Base-by-base conservation (phyloP, 257 asterid genomes). In the Scutellaria baicalensis region DNA sequence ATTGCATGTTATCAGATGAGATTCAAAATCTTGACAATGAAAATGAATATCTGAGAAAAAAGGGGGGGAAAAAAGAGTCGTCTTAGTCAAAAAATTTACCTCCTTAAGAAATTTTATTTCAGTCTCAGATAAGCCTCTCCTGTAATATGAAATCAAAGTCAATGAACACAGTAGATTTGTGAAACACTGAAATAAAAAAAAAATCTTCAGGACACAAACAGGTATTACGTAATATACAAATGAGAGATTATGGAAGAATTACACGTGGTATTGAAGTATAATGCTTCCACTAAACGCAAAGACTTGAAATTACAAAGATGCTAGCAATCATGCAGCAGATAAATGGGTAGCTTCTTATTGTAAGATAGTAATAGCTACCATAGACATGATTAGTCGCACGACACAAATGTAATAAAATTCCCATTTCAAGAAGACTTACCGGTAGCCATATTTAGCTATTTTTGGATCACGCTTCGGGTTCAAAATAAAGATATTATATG, bases 61-160 rank as follows among this genome's bases (percentile, higher is more conserved):
- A 57, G 52, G 42, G 50, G 69, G 40, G 47, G 8, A 43, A 33
- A 64, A 51, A 38, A 31, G 66, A 63, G 45, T 51, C 61, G 6
- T 73, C n/a, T 33, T 6, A 64, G 60, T 36, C 47, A 43, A 51
- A 56, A 57, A 44, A 69, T 9, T 47, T 91, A 93, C 99, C 99
- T 91, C 90, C 84, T 77, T 87, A 27, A 93, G 93, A 76, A 83
- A 86, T 79, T 82, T 76, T 66, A 87, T 84, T 84, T 93, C 99
- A 17, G 86, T 50, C 81, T 86, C 91, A 16, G 97, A 93, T 79
- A 91, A 86, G 71, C 99, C 99, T 83, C 97, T 82, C 96, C 99
- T 93, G 87, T 67, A 75, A 73, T 61, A 72, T 68, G 67, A 76
- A 36, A 75, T 27, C 76, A 59, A 64, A 71, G 80, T 78, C 65